These are phyloP conservation scores for Fonsecaea multimorphosa DNA, from an alignment of 2,329 filamentous ascomycete species.

Conservation along the genomic window DNA sequence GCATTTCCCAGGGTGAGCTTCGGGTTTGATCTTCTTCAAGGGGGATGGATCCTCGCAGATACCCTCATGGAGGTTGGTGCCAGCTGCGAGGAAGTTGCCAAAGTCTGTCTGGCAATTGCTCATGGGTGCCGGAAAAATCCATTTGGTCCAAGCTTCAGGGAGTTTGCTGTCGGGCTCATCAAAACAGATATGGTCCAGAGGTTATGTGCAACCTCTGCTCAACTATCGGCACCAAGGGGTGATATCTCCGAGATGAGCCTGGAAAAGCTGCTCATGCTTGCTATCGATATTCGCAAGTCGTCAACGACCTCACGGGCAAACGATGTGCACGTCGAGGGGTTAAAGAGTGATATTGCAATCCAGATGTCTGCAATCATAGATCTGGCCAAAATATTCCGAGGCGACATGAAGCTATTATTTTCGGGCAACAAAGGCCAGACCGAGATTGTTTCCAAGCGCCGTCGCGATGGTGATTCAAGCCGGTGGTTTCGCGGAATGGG, in stretches of 20 bases:
- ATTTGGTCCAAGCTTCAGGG: constrained; percentile 25
- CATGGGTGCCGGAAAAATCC: constrained; percentile 29
- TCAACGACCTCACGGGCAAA: not conserved
- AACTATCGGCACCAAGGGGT: not conserved
- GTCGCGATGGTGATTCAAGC: not conserved
- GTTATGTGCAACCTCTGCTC: constrained; percentile 12
- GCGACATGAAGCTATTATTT: constrained; percentile 17
- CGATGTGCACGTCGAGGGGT: not conserved
- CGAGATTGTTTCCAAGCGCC: not conserved
- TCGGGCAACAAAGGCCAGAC: not conserved
- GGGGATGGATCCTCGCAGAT: constrained; percentile 25
- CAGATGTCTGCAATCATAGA: constrained; percentile 29
- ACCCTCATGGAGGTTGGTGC: constrained; percentile 27
- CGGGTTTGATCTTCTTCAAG: constrained; percentile 14
- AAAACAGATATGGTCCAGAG: constrained; percentile 24
- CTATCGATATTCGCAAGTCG: constrained; percentile 17
- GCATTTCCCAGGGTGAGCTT: constrained; percentile 27
- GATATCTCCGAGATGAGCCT: constrained; percentile 19
- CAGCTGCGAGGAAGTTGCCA: constrained; percentile 33
- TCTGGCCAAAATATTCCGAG: constrained; percentile 25
- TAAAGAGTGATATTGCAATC: constrained; percentile 21
- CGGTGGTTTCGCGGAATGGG: not conserved
- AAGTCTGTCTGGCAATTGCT: constrained; percentile 29
- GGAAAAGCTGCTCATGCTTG: constrained; percentile 19
- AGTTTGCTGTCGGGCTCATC: constrained; percentile 24